A percentile compares a stretch with the other conserved stretches of the same genome.
phyloP scores from a whole-genome alignment of 1,284 basidiomycete genomes.

The Microbotryum violaceum region DNA sequence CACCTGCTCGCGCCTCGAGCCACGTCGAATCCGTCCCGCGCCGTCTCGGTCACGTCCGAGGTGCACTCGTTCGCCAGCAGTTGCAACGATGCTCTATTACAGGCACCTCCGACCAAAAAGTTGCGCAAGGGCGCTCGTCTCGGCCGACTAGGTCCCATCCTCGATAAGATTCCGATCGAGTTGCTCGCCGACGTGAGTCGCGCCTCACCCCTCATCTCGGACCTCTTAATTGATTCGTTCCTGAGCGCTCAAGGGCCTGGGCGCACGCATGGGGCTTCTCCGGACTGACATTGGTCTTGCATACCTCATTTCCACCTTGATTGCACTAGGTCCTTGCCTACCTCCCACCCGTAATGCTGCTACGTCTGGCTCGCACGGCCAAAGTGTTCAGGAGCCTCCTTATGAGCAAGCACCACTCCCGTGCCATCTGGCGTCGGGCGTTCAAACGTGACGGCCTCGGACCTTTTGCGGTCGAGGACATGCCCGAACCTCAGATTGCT shows the following conservation, averaged over 20 bases:
- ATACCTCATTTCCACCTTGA: not conserved
- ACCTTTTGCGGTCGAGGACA: not conserved
- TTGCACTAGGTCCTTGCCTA: constrained; percentile 6
- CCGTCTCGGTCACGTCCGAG: too few species aligned
- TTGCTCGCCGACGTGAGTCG: constrained; percentile 7
- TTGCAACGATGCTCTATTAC: too few species aligned
- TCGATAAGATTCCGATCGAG: constrained; percentile 6
- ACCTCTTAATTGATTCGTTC: too few species aligned
- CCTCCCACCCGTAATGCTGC: not conserved
- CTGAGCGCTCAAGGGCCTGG: too few species aligned
- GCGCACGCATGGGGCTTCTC: not conserved
- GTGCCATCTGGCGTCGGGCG: constrained; percentile 3
- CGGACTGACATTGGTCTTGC: not conserved
- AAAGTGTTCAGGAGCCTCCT: constrained; percentile 8
- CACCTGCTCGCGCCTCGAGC: too few species aligned
- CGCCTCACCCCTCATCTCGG: not conserved
- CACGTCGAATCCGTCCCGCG: too few species aligned
- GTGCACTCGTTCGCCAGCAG: too few species aligned
- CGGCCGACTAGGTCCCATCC: constrained; percentile 4
- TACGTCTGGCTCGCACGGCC: constrained; percentile 9
- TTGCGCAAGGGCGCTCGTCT: constrained; percentile 6
- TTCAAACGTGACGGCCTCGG: constrained; percentile 8
- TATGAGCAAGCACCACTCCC: not conserved
- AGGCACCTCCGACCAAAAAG: not conserved
- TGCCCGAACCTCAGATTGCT: constrained; percentile 3